Percentiles rank a stretch among this genome's conserved stretches.
Conservation (phyloP, 2,329 filamentous ascomycete species). For the Fusarium sp. region DNA sequence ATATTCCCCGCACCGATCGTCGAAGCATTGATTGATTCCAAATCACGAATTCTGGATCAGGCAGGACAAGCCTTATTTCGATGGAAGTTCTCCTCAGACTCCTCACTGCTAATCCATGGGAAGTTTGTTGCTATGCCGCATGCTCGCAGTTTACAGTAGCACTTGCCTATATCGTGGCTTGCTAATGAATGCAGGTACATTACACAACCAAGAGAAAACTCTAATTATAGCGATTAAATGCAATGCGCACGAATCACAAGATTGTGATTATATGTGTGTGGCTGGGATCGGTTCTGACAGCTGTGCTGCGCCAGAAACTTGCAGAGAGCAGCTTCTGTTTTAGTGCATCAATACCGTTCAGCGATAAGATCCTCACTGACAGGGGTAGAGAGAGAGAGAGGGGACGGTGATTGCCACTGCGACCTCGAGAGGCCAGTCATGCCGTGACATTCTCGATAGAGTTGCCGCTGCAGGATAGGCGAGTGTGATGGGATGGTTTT, state of each 20-base stretch:
- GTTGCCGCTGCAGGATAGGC: constrained; percentile 27
- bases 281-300: neutral
- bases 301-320: constrained; percentile 9
- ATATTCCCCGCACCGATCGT: constrained; percentile 14
- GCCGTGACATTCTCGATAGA: constrained; percentile 28
- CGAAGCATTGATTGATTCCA: constrained; percentile 27
- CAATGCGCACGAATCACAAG: constrained; percentile 22
- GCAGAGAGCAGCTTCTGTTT: constrained; percentile 20
- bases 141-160: neutral
- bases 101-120: neutral
- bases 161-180: constrained; percentile 2
- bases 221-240: constrained; percentile 21
- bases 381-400: neutral
- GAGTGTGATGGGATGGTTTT: neutral
- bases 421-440: neutral
- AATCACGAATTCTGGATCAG: constrained; percentile 19
- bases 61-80: neutral
- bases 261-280: neutral
- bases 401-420: neutral
- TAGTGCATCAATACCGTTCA: constrained; percentile 6
- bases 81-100: neutral
- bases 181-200: constrained; percentile 27
- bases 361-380: neutral
- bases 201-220: neutral
- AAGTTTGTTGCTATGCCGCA: neutral